Evolutionary conservation across 2,329 filamentous ascomycete species (phyloP).

Genomic region (Alternaria incomplexa): DNA sequence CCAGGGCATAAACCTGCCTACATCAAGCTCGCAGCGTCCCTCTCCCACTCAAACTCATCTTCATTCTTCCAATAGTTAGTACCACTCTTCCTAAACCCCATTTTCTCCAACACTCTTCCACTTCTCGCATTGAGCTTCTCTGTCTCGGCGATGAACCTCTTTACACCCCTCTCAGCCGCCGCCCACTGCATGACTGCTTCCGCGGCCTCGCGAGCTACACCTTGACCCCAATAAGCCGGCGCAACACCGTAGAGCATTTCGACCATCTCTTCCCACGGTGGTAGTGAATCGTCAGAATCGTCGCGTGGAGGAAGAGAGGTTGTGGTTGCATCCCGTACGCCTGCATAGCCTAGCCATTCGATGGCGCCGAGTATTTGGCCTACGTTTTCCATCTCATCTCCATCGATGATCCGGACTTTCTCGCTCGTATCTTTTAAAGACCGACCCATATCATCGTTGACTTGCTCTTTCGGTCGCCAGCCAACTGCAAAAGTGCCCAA

Average conservation of each 20-base stretch:
- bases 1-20: background rate
- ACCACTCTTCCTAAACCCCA: constrained; percentile 26
- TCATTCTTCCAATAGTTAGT: constrained; percentile 23
- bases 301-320: constrained; percentile 18
- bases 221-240: constrained; percentile 18
- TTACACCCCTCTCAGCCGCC: constrained; percentile 10
- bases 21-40: background rate
- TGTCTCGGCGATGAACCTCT: constrained; percentile 29
- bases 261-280: constrained; percentile 23
- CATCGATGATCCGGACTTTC: background rate
- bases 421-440: background rate
- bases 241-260: constrained; percentile 26
- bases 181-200: constrained; percentile 26
- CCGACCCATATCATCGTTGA: too few species aligned
- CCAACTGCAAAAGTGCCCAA: constrained; percentile 23
- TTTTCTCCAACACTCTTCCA: constrained; percentile 31
- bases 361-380: background rate
- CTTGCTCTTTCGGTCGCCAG: constrained; percentile 5
- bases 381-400: background rate
- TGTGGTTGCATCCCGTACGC: constrained; percentile 23
- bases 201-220: constrained; percentile 22
- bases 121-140: constrained; percentile 29
- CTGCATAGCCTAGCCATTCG: constrained; percentile 27
- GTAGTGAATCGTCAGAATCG: constrained; percentile 11
- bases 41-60: constrained; percentile 24